Evolutionary conservation across 441 rosid species (phyloP).

Genomic region (Pelargonium cotyledonis): DNA sequence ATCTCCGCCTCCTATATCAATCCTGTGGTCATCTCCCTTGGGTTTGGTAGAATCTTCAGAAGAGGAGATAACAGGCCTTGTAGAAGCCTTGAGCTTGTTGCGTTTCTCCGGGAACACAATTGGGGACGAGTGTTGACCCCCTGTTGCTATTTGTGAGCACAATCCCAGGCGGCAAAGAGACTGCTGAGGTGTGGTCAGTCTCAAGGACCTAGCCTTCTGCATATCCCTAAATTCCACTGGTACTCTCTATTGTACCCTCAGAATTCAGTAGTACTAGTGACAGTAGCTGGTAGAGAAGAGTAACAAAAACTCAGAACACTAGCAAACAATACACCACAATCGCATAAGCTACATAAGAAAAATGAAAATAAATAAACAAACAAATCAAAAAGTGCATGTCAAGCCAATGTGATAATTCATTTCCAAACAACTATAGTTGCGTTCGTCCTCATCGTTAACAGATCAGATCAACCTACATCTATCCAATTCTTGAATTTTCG

Average conservation of each 20-base stretch:
- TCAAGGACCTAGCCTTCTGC: slow-evolving; percentile 21
- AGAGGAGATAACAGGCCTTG: slow-evolving; percentile 27
- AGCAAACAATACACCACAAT: not conserved
- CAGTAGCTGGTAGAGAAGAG: not conserved
- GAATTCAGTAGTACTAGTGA: not conserved
- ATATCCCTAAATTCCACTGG: slow-evolving; percentile 5
- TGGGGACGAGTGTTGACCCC: slow-evolving; percentile 73
- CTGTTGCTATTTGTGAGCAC: slow-evolving; percentile 65
- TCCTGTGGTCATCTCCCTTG: slow-evolving; percentile 53
- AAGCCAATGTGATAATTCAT: not conserved
- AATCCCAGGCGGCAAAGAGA: slow-evolving; percentile 73
- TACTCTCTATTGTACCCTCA: slow-evolving; percentile 5
- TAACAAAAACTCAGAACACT: slow-evolving; percentile 1
- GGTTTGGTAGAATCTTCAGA: slow-evolving; percentile 37
- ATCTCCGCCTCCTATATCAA: slow-evolving; percentile 67
- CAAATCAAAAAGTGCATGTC: not conserved
- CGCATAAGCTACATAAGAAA: not conserved
- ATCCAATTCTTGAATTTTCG: not conserved
- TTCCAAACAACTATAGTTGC: not conserved
- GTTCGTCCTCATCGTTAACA: not conserved
- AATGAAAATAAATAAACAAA: too few species aligned
- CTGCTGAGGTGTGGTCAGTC: slow-evolving; percentile 50
- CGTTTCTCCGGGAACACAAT: slow-evolving; percentile 89
- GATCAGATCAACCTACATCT: slow-evolving; percentile 6
- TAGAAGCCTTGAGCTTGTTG: slow-evolving; percentile 48